Evolutionary conservation across 2,329 filamentous ascomycete genomes (phyloP), one percentile per base, ranked within the genome.

Genomic region (Alternaria tenuissima): DNA sequence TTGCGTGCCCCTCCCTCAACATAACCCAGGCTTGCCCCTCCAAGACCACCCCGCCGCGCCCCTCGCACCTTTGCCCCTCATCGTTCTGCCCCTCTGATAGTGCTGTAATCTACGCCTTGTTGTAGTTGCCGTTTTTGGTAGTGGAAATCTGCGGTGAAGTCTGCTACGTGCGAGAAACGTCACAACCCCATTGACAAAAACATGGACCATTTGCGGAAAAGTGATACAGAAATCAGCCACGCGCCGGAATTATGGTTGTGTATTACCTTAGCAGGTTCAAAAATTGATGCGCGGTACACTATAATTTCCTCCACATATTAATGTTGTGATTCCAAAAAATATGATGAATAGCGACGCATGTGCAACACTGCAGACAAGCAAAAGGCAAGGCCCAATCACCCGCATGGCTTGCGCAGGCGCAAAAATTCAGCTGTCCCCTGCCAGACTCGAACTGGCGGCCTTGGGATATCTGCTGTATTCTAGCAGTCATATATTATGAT

Each of bases 361-460:
- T 20, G 38, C 38, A n/a, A 20, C n/a, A 20, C 38, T 5, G 38
- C 38, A 11, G 38, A 39, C 36, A 39, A 18, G n/a, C n/a, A 39
- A 39, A 38, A 41, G 22, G 38, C 38, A 41, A 20, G 9, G 1
- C 3, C 8, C 39, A 24, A 26, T 26, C 39, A n/a, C 16, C 16
- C 6, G 6, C 16, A 38, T 24, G 20, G 24, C 20, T 5, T 42
- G 12, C 12, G 11, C 6, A 16, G 0, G 39, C 12, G 20, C 39
- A 66, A 66, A 59, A 64, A 64, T 54, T 61, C 38, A 61, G 38
- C 47, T 72, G 70, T 67, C 64, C 65, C 73, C 65, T 74, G 67
- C 71, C 71, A 75, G 73, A 75, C 59, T 75, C 72, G 72, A 75
- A 75, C 73, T 75, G 72, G 73, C 67, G 73, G 65, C 72, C 73